Conservation (phyloP, 2,329 filamentous ascomycete species). For the Verticillium zaregamsianum region DNA sequence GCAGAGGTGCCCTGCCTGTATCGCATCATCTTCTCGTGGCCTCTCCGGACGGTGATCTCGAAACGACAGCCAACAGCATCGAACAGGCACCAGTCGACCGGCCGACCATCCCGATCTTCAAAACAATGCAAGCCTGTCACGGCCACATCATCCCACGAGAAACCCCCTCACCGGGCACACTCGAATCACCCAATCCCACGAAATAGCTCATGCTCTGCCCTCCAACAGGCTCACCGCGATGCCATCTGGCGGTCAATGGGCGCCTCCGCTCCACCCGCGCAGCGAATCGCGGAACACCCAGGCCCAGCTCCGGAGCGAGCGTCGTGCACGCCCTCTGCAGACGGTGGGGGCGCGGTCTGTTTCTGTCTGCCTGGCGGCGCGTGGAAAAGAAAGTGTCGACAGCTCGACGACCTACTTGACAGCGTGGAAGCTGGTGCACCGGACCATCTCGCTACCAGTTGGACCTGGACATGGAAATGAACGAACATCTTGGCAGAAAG, state of each 20-base stretch:
- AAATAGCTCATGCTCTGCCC: conserved; percentile 22
- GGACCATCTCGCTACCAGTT: too few relatives aligned
- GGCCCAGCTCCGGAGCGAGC: not conserved
- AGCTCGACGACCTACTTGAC: not conserved
- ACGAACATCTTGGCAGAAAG: not conserved
- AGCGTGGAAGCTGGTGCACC: too few relatives aligned
- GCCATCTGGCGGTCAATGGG: conserved; percentile 9
- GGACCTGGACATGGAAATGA: not conserved
- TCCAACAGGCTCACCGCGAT: conserved; percentile 21
- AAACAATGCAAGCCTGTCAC: conserved; percentile 6
- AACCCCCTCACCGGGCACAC: conserved; percentile 5
- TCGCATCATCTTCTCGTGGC: not conserved
- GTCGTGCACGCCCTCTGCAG: not conserved
- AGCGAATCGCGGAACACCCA: conserved; percentile 21
- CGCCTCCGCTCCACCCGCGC: conserved; percentile 10
- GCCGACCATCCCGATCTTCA: conserved; percentile 7
- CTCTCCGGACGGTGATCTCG: not conserved
- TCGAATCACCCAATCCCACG: conserved; percentile 21
- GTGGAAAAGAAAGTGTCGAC: not conserved
- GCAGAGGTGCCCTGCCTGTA: not conserved
- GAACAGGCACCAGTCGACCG: not conserved
- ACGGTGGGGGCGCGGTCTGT: not conserved
- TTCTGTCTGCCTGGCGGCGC: not conserved
- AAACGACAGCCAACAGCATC: not conserved
- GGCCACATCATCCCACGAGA: not conserved